These are phyloP conservation scores for Colletotrichum sansevieriae DNA, from an alignment of 2,329 filamentous ascomycete genomes.

Conservation along the genomic window DNA sequence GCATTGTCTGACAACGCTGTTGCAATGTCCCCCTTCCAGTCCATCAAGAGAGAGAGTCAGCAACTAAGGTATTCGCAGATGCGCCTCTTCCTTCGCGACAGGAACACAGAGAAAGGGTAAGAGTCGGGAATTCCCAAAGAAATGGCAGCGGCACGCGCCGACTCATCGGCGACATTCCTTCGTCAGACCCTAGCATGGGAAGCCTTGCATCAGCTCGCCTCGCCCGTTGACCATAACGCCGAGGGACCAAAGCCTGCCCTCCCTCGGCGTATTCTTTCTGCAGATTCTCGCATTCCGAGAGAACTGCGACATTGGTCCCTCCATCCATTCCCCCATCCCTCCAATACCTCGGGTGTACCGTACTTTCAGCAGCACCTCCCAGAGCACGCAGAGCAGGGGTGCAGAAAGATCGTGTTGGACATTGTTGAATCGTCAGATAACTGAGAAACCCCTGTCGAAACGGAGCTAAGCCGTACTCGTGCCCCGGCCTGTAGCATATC, in stretches of 20 bases:
- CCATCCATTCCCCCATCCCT: neutral
- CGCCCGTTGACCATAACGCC: neutral
- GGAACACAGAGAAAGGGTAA: neutral
- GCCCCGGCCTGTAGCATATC: constrained; percentile 15
- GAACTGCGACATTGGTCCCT: constrained; percentile 1
- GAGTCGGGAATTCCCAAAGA: neutral
- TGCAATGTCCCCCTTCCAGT: neutral
- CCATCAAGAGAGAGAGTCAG: neutral
- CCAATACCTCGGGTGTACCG: constrained; percentile 7
- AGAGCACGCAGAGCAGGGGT: neutral
- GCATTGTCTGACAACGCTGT: constrained; percentile 12
- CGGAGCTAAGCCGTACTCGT: constrained; percentile 16
- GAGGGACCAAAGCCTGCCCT: neutral
- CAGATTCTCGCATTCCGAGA: constrained; percentile 29
- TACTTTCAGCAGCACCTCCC: too few species aligned
- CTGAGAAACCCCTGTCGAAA: constrained; percentile 38
- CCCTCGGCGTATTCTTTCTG: constrained; percentile 8
- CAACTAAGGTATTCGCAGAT: neutral
- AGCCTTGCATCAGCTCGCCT: neutral
- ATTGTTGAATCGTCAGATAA: constrained; percentile 36
- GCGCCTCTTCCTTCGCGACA: constrained; percentile 9
- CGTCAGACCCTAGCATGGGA: neutral
- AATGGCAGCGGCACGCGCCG: constrained; percentile 22
- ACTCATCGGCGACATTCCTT: constrained; percentile 12
- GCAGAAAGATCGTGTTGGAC: constrained; percentile 12